Percentiles rank a stretch among this genome's conserved stretches.
Conservation (phyloP, 164 flowering plant genomes). For the Magnolia changhungtana region DNA sequence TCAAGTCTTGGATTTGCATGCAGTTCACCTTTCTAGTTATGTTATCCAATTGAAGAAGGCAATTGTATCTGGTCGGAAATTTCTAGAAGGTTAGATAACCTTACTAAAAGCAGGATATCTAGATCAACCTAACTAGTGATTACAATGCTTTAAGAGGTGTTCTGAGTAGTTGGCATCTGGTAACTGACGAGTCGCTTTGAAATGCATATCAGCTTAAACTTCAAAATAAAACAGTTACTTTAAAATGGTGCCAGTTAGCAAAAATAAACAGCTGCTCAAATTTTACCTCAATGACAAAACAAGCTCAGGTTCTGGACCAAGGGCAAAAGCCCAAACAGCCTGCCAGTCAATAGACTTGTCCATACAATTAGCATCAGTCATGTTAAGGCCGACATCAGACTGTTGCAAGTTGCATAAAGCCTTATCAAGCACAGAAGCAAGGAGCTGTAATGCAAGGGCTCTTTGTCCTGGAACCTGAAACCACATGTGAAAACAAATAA, state of each 20-base stretch:
- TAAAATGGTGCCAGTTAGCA: not conserved
- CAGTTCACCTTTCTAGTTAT: too few relatives aligned
- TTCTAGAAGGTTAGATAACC: too few relatives aligned
- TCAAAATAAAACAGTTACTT: not conserved
- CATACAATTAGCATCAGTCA: constrained; percentile 11
- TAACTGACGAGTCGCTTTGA: too few relatives aligned
- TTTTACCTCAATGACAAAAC: constrained; percentile 71
- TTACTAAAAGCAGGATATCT: too few relatives aligned
- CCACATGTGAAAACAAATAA: not conserved
- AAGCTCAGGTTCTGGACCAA: constrained; percentile 98
- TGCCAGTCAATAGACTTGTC: constrained; percentile 63
- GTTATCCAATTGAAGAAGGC: too few relatives aligned
- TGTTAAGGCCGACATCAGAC: constrained; percentile 25
- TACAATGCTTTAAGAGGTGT: too few relatives aligned
- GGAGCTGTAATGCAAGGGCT: constrained; percentile 72
- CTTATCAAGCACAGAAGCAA: constrained; percentile 67
- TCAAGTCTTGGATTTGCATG: too few relatives aligned
- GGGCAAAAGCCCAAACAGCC: constrained; percentile 91
- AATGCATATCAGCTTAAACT: not conserved
- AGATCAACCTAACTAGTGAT: too few relatives aligned
- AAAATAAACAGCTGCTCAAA: not conserved
- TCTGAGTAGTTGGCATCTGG: too few relatives aligned
- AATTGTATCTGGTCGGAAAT: too few relatives aligned
- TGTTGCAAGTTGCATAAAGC: constrained; percentile 41
- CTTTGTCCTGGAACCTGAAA: constrained; percentile 91